Conservation (phyloP, 495 filamentous ascomycete genomes). For the Neurospora terricola region DNA sequence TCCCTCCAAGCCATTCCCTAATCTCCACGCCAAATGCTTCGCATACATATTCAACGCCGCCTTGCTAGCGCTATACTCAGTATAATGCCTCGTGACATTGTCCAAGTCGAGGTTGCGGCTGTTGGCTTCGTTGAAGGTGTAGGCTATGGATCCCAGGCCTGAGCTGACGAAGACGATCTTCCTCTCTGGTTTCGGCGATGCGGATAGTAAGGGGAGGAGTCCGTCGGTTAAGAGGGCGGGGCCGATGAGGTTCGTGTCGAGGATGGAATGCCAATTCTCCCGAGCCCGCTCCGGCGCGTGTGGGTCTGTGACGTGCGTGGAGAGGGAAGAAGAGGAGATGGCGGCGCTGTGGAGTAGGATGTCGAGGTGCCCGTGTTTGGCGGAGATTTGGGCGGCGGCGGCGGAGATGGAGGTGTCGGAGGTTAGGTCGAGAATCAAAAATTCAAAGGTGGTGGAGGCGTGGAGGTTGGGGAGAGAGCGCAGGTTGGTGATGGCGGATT, state of each 20-base stretch:
- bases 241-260: conserved; percentile 34
- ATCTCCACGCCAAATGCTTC: background rate
- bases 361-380: conserved; percentile 37
- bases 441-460: conserved; percentile 6
- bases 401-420: conserved; percentile 41
- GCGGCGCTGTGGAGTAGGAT: conserved; percentile 46
- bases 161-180: conserved; percentile 36
- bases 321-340: background rate
- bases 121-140: background rate
- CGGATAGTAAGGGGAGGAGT: conserved; percentile 35
- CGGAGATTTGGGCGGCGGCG: conserved; percentile 24
- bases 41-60: conserved; percentile 34
- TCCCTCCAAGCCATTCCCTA: background rate
- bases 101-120: background rate
- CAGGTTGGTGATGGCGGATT: conserved; percentile 14
- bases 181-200: conserved; percentile 17
- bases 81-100: background rate
- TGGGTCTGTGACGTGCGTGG: background rate
- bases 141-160: background rate
- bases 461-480: background rate
- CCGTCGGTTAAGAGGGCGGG: conserved; percentile 29
- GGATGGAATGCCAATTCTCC: conserved; percentile 15
- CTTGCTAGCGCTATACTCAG: conserved; percentile 24
- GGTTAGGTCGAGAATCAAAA: conserved; percentile 34
- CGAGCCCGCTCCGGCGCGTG: background rate